Evolutionary conservation across 2,329 filamentous ascomycete genomes (phyloP), one percentile per base, ranked within the genome.

Genomic region (Cytospora schulzeri): DNA sequence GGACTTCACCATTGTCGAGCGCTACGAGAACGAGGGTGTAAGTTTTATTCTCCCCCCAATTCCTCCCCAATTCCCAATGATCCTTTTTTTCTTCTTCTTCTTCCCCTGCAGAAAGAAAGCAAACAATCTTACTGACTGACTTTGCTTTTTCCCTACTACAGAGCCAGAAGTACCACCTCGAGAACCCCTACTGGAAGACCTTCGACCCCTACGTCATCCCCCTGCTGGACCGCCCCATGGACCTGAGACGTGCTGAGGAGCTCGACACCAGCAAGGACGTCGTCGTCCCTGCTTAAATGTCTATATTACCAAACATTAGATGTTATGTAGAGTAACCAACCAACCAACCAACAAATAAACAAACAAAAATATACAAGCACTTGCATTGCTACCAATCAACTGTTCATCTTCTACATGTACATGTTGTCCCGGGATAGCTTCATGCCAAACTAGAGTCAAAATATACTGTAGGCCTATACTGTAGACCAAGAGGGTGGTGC

Each of bases 171-270:
- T 88, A 88, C 71, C 85, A 88, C 72, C 80, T 88, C 22, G 82
- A 84, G 71, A 91, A 91, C 76, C 88, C 88, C 0, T 91, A 91
- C 80, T 91, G 88, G 88, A 84, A 90, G 79, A 91, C 89, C 0
- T 91, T 92, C 70, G 89, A 91, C 73, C 87, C 88, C 7, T 91
- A 91, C 70, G 89, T 92, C 33, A 80, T 86, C 56, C 90, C 89
- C 3, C 73, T 92, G 64, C 76, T 92, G 58, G 88, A 87, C 69
- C 83, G 82, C 73, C 81, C 84, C 11, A 91, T 91, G 88, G 89
- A 92, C 73, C 74, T 92, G 67, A 79, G 88, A 61, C 79, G 89
- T 54, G 83, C 86, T 68, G 86, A 91, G 74, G 90, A 92, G 76
- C 75, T 90, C 71, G 86, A 89, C 68, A 86, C 83, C 9, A 80